Percentiles rank a stretch among this genome's conserved stretches.
phyloP scores from a whole-genome alignment of 1,139 yeast species.

The Nematodospora anomalae region DNA sequence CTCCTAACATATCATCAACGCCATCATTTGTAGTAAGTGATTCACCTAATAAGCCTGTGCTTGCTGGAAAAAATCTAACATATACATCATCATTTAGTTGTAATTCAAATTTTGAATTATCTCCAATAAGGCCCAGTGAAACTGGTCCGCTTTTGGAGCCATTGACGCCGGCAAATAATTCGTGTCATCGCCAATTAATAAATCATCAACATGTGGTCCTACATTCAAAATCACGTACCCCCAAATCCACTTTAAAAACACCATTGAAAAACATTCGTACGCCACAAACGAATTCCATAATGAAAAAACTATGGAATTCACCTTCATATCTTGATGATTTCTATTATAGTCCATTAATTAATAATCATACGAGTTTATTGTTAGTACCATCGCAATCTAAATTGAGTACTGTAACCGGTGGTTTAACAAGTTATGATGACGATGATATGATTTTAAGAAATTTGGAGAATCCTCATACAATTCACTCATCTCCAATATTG shows the following conservation, averaged over 20 bases:
- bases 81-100: slow-evolving; percentile 66
- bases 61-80: slow-evolving; percentile 46
- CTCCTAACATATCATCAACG: slow-evolving; percentile 16
- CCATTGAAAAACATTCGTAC: slow-evolving; percentile 41
- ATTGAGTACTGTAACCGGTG: slow-evolving; percentile 15
- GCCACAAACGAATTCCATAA: slow-evolving; percentile 43
- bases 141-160: slow-evolving; percentile 68
- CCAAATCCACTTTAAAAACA: slow-evolving; percentile 38
- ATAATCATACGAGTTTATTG: slow-evolving; percentile 18
- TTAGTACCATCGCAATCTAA: slow-evolving; percentile 9
- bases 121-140: slow-evolving; percentile 56
- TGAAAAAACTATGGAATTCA: slow-evolving; percentile 58
- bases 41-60: slow-evolving; percentile 41
- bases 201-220: neutral
- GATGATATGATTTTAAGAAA: slow-evolving; percentile 56
- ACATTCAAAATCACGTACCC: slow-evolving; percentile 16
- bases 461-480: slow-evolving; percentile 24
- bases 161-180: slow-evolving; percentile 43
- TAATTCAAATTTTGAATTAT: slow-evolving; percentile 60
- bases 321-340: slow-evolving; percentile 69
- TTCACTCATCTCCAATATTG: slow-evolving; percentile 15
- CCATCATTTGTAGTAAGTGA: slow-evolving; percentile 31
- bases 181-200: neutral
- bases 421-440: slow-evolving; percentile 47
- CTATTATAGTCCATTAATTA: slow-evolving; percentile 56